Evolutionary conservation across 2,329 filamentous ascomycete species (phyloP), one percentile per base, ranked within the genome.

Genomic region (Aschersonia sp.): DNA sequence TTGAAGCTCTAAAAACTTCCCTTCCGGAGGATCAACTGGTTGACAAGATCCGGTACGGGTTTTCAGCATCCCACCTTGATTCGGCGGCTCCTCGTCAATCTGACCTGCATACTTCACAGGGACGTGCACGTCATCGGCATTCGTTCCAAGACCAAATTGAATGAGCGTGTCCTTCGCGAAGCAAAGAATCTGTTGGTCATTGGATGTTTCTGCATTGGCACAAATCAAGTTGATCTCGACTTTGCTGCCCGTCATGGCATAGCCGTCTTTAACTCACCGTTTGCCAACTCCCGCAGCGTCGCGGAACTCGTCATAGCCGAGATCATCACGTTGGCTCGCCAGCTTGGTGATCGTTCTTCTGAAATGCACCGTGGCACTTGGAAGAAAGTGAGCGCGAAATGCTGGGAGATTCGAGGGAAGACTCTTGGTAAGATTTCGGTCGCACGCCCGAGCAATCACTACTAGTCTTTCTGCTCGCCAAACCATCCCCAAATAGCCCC

Each of bases 131-230:
- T 97, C 59, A 92, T 98, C 62, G 92, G 92, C 54, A 97, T 98
- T 58, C 86, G 92, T 54, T 97, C 90, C 50, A 98, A 98, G 73
- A 98, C 92, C 35, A 95, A 92, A 70, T 77, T 98, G 62, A 90
- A 81, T 7, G 82, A 84, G 52, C 83, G 81, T 59, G 86, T 98
- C 31, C 76, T 98, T 51, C 76, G 79, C 48, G 83, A 94, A 63
- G 92, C 92, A 48, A 94, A 89, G 71, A 94, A 95, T 64, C 76
- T 98, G 47, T 84, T 97, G 50, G 92, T 95, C 52, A 80, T 97
- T 57, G 92, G 92, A 51, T 98, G 92, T 71, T 98, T 98, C 76
- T 98, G 92, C 66, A 98, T 98, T 58, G 92, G 92, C 54, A 98
- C 92, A 49, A 97, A 94, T 70, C 88, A 94, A 65, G 88, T 95